A percentile compares a stretch with the other conserved stretches of the same genome.
Conservation (phyloP, 495 filamentous ascomycete species). For the Penicillium cosmopolitanum region DNA sequence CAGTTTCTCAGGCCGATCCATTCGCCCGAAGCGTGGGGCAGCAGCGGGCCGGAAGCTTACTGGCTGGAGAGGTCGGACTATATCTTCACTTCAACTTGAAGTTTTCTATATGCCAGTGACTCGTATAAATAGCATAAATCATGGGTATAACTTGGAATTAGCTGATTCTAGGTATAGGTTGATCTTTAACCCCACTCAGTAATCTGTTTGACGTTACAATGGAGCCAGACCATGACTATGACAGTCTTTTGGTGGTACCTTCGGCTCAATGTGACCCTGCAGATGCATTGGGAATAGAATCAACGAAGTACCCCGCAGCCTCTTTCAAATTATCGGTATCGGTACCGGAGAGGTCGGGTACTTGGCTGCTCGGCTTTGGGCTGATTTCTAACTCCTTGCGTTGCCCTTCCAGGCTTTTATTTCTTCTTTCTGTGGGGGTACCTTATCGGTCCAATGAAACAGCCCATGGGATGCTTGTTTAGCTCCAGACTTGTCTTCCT, state of each 20-base stretch:
- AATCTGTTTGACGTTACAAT: background rate
- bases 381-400: background rate
- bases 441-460: background rate
- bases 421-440: background rate
- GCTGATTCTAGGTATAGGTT: background rate
- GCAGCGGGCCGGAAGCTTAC: conserved; percentile 4
- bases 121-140: no score
- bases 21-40: conserved; percentile 31
- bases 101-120: no score
- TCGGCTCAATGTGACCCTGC: conserved; percentile 1
- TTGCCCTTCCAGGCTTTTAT: background rate
- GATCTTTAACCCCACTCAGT: background rate
- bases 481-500: background rate
- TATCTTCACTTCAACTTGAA: no score
- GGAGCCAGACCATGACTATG: background rate
- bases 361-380: background rate
- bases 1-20: background rate
- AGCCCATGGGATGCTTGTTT: background rate
- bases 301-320: background rate
- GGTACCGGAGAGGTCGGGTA: no score
- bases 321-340: no score
- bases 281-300: conserved; percentile 1
- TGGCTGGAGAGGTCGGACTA: background rate
- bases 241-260: background rate
- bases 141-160: no score